Evolutionary conservation across 495 filamentous ascomycete genomes (phyloP), one percentile per base, ranked within the genome.

Genomic region (Penicillium parvum): DNA sequence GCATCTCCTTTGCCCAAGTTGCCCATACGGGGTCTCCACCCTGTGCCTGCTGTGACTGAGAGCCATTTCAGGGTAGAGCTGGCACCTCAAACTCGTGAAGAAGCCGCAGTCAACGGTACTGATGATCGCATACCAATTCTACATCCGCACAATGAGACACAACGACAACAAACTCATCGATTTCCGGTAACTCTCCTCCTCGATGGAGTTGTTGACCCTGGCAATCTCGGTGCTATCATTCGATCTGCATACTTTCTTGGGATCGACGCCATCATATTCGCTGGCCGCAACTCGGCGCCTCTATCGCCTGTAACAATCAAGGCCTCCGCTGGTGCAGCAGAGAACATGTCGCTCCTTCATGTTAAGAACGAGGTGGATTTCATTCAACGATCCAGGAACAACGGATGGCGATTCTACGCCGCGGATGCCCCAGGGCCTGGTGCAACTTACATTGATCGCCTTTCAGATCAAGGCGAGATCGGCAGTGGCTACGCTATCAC

Each of bases 171-270:
- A 53, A 37, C 25, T 14, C 32, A 39, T 5, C 75, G 86, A 45
- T 83, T 82, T 40, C 92, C 92, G 0, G 73, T 98, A 21, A 66
- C 95, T 12, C 65, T 97, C 9, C 68, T 95, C 23, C 68, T 96
- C 8, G 87, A 98, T 50, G 80, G 82, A n/a, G 81, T 98, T 32
- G 63, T 86, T 7, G 91, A 98, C 63, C 81, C 88, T 2, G 90
- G 88, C 1, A 98, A 98, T 60, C 68, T 96, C 3, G 92, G 92
- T 19, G 84, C 83, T 3, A 95, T 96, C 43, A 71, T 96, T 22
- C 85, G 92, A 15, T 83, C 86, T 15, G 86, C 87, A 4, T 82
- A 85, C 53, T 98, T 87, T 63, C 76, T 96, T 3, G 92, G 92
- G 26, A 83, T 85, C 10, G 82, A 87, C 44, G 88, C 85, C 5